Conservation (phyloP, 2,329 filamentous ascomycete species). For the Coniochaeta sp. region DNA sequence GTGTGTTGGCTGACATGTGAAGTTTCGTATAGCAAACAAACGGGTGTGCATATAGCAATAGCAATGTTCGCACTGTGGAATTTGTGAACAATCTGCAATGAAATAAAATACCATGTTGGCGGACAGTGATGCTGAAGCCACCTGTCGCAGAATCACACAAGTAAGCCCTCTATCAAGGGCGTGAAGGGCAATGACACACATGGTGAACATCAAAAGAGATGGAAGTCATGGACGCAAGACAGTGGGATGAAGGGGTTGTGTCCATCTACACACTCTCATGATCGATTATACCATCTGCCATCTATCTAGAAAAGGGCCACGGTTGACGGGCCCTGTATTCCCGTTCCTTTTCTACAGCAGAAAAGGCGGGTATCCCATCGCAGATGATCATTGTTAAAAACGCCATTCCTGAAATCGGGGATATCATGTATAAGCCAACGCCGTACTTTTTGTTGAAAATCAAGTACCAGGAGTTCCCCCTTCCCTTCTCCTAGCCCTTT, state of each 20-base stretch:
- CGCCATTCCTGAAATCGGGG: slow-evolving; percentile 21
- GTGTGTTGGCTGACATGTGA: too few relatives aligned
- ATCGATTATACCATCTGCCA: not conserved
- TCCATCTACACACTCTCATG: not conserved
- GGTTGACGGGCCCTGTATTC: not conserved
- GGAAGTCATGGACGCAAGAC: not conserved
- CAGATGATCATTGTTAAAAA: slow-evolving; percentile 24
- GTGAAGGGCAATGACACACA: not conserved
- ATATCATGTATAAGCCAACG: slow-evolving; percentile 26
- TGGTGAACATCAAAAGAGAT: not conserved
- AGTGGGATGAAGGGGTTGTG: not conserved
- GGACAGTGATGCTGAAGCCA: too few relatives aligned
- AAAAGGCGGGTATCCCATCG: not conserved
- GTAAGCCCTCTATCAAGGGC: too few relatives aligned
- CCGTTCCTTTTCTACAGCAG: not conserved
- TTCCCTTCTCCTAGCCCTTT: slow-evolving; percentile 16
- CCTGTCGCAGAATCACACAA: too few relatives aligned
- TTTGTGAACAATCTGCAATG: too few relatives aligned
- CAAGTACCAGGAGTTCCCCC: slow-evolving; percentile 17
- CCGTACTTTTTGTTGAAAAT: slow-evolving; percentile 28
- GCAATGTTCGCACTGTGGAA: too few relatives aligned
- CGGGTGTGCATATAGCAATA: not conserved
- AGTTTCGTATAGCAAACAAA: too few relatives aligned
- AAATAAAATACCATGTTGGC: too few relatives aligned
- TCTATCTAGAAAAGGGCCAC: not conserved